Base-by-base conservation (phyloP, 192 early-diverging fungal species). In the Geranomyces michiganensis region DNA sequence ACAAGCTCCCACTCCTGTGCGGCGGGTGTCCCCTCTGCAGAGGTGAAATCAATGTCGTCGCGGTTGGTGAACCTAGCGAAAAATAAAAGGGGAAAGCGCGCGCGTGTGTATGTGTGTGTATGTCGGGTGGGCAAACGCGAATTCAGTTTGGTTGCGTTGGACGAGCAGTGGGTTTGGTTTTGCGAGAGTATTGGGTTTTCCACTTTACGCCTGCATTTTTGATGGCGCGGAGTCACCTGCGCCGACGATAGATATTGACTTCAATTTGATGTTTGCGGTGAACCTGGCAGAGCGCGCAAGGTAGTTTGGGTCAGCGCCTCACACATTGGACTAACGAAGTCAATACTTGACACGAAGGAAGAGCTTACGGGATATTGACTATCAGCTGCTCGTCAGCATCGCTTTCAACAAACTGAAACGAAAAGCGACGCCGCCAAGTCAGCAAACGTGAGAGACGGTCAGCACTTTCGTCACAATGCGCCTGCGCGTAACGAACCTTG, bases 321-420 rank as follows among this genome's bases (percentile, higher is more conserved):
- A n/a, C n/a, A n/a, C n/a, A n/a, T n/a, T n/a, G n/a, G n/a, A n/a
- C n/a, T n/a, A n/a, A n/a, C n/a, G n/a, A n/a, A n/a, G n/a, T n/a
- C n/a, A n/a, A n/a, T n/a, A 76, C 36, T 26, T 61, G 59, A 65
- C 62, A 19, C n/a, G n/a, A n/a, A n/a, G 14, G 47, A 29, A 30
- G 27, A n/a, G n/a, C 89, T 71, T 84, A 93, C 83, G 95, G 95
- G 46, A 99, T 91, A 71, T 83, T 81, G 14, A 99, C 71, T 51
- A 99, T 90, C 17, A 99, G 81, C 78, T 96, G 92, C 53, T 93
- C 92, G 82, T 99, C 97, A 0, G 88, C 86, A 77, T 96, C 94
- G 51, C 89, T 91, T 63, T 91, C 86, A 10, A 96, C 77, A 67
- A 75, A 83, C 83, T 89, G 78, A 4, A 36, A 45, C 0, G 2